A percentile compares a stretch with the other conserved stretches of the same genome.
Evolutionary conservation across 306 rosid species (phyloP).

Genomic region (Prunus mume): DNA sequence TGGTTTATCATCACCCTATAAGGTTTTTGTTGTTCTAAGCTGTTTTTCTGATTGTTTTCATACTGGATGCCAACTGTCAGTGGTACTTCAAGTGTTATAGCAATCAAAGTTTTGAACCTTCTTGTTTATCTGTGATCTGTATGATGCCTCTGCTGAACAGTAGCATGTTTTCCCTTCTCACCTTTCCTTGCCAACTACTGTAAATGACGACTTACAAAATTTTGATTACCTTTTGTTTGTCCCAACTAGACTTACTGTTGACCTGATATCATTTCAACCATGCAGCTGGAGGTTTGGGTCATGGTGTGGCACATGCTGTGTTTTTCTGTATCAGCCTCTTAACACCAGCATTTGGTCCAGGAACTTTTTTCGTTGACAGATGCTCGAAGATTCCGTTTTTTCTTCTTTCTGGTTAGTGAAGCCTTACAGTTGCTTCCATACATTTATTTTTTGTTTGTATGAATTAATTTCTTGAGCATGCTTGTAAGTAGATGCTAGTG

Average conservation of each 20-base stretch:
- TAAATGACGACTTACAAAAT: background rate
- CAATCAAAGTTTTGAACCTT: background rate
- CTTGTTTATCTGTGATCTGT: background rate
- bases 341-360: constrained; percentile 97
- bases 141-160: background rate
- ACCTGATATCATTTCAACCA: constrained; percentile 18
- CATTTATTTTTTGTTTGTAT: background rate
- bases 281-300: constrained; percentile 97
- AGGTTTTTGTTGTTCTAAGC: background rate
- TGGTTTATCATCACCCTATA: background rate
- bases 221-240: background rate
- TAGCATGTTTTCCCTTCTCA: background rate
- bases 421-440: constrained; percentile 13
- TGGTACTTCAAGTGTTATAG: background rate
- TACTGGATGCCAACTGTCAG: background rate
- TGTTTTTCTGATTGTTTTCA: background rate
- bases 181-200: background rate
- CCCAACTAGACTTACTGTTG: background rate
- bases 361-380: constrained; percentile 66
- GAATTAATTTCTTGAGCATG: background rate
- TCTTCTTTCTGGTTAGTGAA: constrained; percentile 75
- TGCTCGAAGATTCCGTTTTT: constrained; percentile 86
- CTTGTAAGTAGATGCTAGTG: background rate
- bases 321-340: constrained; percentile 93
- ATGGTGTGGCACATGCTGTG: constrained; percentile 95